Evolutionary conservation across 345 rosid genomes (phyloP).

Genomic region (Populus nigra): DNA sequence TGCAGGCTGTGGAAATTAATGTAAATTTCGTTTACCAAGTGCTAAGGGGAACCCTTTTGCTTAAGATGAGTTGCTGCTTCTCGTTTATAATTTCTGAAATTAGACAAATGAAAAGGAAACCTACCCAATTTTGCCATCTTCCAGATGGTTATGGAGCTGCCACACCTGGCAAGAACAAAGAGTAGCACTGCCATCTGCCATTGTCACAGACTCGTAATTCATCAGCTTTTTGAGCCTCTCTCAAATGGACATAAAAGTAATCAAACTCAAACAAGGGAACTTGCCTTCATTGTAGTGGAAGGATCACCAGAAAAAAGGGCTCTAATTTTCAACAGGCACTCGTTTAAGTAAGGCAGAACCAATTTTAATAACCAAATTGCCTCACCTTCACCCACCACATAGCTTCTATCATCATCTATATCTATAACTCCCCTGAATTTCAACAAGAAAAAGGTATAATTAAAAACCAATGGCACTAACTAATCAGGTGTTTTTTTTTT

Average conservation of each 20-base stretch:
- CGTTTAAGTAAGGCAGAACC: conserved; percentile 78
- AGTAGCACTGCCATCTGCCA: conserved; percentile 86
- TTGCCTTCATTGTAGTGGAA: conserved; percentile 85
- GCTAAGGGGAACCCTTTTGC: not conserved
- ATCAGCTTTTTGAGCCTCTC: conserved; percentile 18
- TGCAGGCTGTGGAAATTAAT: not conserved
- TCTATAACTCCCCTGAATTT: conserved; percentile 48
- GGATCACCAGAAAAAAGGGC: conserved; percentile 94
- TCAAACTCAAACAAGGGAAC: not conserved
- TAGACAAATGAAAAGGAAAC: conserved; percentile 2
- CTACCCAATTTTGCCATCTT: conserved; percentile 82
- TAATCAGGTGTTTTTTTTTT: not conserved
- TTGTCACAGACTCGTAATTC: conserved; percentile 10
- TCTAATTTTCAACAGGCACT: conserved; percentile 57
- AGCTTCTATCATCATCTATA: conserved; percentile 38
- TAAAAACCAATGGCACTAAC: not conserved
- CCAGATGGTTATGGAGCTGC: conserved; percentile 85
- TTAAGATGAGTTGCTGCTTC: not conserved
- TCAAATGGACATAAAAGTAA: not conserved
- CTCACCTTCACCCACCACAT: conserved; percentile 73
- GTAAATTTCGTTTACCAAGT: not conserved
- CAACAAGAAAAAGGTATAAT: not conserved
- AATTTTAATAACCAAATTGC: conserved; percentile 61
- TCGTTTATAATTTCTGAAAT: not conserved
- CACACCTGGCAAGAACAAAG: conserved; percentile 75